Conservation (phyloP, 805 yeast species). For the Saturnispora quitensis region DNA sequence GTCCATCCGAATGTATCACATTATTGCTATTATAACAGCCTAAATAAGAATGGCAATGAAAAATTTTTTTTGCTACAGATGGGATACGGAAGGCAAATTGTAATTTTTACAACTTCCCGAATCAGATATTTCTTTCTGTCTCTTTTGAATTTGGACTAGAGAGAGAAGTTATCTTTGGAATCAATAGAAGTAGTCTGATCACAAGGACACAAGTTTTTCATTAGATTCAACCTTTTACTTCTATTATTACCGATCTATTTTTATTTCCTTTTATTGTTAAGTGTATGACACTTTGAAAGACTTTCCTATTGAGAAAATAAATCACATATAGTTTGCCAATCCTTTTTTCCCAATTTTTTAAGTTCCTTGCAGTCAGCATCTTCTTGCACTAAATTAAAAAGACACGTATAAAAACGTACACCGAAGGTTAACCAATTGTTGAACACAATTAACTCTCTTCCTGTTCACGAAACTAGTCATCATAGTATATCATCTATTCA, state of each 20-base stretch:
- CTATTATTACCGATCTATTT: neutral
- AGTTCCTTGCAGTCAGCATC: neutral
- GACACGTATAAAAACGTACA: neutral
- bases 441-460: neutral
- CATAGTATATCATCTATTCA: neutral
- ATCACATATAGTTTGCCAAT: neutral
- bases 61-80: neutral
- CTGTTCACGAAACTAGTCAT: neutral
- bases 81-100: neutral
- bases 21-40: neutral
- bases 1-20: neutral
- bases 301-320: neutral
- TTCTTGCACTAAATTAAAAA: neutral
- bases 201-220: neutral
- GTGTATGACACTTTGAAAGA: neutral
- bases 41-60: neutral
- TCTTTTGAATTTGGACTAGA: neutral
- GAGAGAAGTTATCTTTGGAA: neutral
- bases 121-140: neutral
- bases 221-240: neutral
- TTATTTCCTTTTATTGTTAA: neutral
- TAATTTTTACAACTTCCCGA: neutral
- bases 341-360: neutral
- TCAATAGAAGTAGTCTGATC: neutral
- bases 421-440: neutral